A percentile compares a stretch with the other conserved stretches of the same genome.
Evolutionary conservation across 306 rosid species (phyloP).

Genomic region (Phaseolus lunatus): DNA sequence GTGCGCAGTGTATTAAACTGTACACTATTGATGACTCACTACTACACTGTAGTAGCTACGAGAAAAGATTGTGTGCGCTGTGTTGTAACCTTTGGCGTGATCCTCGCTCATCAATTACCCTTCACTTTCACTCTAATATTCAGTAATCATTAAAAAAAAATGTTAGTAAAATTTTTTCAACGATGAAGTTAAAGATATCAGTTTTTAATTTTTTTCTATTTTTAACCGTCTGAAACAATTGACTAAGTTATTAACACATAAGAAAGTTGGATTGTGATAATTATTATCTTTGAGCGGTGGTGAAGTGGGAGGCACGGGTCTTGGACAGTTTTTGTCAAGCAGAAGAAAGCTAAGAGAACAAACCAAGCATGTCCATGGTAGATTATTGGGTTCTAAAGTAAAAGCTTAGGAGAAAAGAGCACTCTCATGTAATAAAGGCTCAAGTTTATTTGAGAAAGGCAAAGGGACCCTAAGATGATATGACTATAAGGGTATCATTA

Average conservation of each 20-base stretch:
- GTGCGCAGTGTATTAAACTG: not conserved
- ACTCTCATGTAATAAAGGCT: slow-evolving; percentile 18
- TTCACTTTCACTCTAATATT: not conserved
- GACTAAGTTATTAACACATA: too few species aligned
- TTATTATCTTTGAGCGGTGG: slow-evolving; percentile 38
- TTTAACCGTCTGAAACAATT: too few species aligned
- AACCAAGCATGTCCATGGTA: not conserved
- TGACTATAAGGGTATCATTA: slow-evolving; percentile 20
- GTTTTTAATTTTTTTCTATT: too few species aligned
- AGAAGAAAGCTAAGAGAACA: slow-evolving; percentile 50
- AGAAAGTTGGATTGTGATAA: slow-evolving; percentile 35
- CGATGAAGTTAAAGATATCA: too few species aligned
- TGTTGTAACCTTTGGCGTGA: not conserved
- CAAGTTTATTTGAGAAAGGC: slow-evolving; percentile 25
- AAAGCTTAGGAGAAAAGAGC: slow-evolving; percentile 30
- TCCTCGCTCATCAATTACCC: slow-evolving; percentile 7
- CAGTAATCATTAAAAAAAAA: too few species aligned
- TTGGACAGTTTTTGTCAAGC: slow-evolving; percentile 44
- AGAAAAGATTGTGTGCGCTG: slow-evolving; percentile 10
- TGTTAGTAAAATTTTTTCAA: too few species aligned
- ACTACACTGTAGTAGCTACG: not conserved
- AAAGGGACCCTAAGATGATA: slow-evolving; percentile 37
- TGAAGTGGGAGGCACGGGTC: slow-evolving; percentile 43
- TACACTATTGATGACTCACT: not conserved
- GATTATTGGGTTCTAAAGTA: slow-evolving; percentile 45